Base-by-base conservation (phyloP, 306 rosid species). In the Astragalus glycyphyllos region DNA sequence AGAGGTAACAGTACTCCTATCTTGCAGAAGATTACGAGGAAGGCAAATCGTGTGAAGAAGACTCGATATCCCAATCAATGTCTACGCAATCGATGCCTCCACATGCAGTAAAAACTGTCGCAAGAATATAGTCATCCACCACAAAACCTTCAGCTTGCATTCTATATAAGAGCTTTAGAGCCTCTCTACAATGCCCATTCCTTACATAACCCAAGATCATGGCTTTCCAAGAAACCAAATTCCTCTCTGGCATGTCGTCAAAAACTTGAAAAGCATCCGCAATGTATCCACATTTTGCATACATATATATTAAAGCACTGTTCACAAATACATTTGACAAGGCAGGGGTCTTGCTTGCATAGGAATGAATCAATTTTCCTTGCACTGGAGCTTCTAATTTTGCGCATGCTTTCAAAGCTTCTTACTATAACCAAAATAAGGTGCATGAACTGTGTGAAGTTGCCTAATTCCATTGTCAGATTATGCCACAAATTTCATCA, bases 151-250 rank as follows among this genome's bases (percentile, higher is more conserved):
- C 96, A 8, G 85, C 88, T 77, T 63, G 82, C 98, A 93, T 93
- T 53, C 89, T 83, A 65, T 81, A 86, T 87, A 87, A 79, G 58
- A 94, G 98, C 85, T 79, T 83, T 74, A 94, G 68, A 61, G 98
- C 97, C 81, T 94, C 92, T 44, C 72, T 67, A 78, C 90, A 85
- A 54, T 65, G 88, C 6, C 97, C 98, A 70, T 94, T 94, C 81
- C 83, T 84, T 61, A 92, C 96, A 69, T 88, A 90, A 26, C 92
- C 86, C 83, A 94, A 68, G 32, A 94, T 80, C 96, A 94, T 94
- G 76, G 97, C 75, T 83, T 87, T 87, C 98, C 98, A 94, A 45
- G 95, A 84, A 60, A 94, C 89, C 81, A 80, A 79, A 77, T 89
- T 90, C 73, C 92, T 79, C 68, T 80, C 92, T 0, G 94, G 97